Evolutionary conservation across 495 filamentous ascomycete species (phyloP), one percentile per base, ranked within the genome.

Genomic region (Penicillium verhagenii): DNA sequence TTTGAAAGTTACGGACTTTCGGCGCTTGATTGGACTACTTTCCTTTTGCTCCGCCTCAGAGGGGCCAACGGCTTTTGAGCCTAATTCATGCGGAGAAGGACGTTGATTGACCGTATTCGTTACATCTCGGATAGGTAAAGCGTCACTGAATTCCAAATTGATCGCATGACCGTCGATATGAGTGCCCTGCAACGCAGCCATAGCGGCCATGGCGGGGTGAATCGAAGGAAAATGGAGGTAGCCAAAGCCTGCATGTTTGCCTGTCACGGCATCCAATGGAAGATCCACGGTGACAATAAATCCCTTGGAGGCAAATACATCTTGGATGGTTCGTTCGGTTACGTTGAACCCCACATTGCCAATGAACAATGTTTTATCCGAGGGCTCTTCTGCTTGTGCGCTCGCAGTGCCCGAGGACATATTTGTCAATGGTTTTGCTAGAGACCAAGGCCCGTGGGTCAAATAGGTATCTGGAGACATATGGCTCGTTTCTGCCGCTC

Each of bases 311-410:
- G 82, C 81, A 72, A 97, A 97, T 65, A 86, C 86, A 52, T 86
- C 84, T 47, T 77, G 76, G 42, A 99, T 76, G 54, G 79, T 77
- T 20, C 86, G 81, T 72, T 93, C 86, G 52, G 85, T 86, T 53
- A 85, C 88, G 31, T 88, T 84, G 70, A 91, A 99, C 14, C 87
- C 83, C 25, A 99, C 74, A 72, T 99, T 99, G 55, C 93, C 94
- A 53, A 96, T 85, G 65, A 96, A 99, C 37, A 99, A 77, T 21
- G 91, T 91, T 50, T 89, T 85, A 57, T 88, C 83, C 60, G 77
- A 83, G 59, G 79, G 70, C 23, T 7, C 25, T 13, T 47, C 56
- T 1, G 53, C 7, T 37, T 39, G 50, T 18, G 7, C 23, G 31
- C 9, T 28, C 26, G 4, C 13, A 21, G 14, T 2, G 1, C 14